A percentile compares a stretch with the other conserved stretches of the same genome.
Evolutionary conservation across 1,139 yeast species (phyloP).

Genomic region (Sporopachydermia cereana): DNA sequence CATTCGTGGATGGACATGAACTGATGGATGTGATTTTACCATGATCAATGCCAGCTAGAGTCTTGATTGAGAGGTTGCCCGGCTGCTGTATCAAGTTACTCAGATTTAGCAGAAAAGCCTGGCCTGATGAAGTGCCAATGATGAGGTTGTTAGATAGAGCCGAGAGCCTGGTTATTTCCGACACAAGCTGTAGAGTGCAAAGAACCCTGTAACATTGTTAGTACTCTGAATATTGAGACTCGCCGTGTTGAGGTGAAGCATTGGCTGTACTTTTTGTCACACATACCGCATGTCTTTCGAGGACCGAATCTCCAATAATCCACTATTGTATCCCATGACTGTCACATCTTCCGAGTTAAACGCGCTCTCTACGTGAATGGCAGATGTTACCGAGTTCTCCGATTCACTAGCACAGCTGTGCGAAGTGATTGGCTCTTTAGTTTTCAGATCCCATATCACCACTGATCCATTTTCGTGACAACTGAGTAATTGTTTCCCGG

Average conservation of each 20-base stretch:
- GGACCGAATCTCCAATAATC: too few relatives aligned
- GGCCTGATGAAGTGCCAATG: neutral
- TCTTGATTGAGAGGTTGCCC: neutral
- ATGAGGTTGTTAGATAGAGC: neutral
- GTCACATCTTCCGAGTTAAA: neutral
- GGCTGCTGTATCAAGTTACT: too few relatives aligned
- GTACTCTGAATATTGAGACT: neutral
- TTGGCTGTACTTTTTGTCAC: neutral
- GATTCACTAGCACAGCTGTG: too few relatives aligned
- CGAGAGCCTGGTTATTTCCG: neutral
- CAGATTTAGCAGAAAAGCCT: neutral
- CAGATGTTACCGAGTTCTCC: too few relatives aligned
- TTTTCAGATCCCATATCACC: neutral
- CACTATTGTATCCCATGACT: neutral
- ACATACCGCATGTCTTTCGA: neutral
- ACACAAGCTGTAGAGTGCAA: neutral
- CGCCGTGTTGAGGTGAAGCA: neutral
- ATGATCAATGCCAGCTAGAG: neutral
- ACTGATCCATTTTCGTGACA: conserved; percentile 37
- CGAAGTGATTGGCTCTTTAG: too few relatives aligned
- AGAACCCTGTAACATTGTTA: neutral
- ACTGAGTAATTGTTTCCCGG: conserved; percentile 26
- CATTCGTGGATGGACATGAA: neutral
- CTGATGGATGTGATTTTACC: neutral
- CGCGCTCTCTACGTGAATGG: neutral